Conservation (phyloP, 371 early-diverging fungal genomes). For the Rhizopus sp. region DNA sequence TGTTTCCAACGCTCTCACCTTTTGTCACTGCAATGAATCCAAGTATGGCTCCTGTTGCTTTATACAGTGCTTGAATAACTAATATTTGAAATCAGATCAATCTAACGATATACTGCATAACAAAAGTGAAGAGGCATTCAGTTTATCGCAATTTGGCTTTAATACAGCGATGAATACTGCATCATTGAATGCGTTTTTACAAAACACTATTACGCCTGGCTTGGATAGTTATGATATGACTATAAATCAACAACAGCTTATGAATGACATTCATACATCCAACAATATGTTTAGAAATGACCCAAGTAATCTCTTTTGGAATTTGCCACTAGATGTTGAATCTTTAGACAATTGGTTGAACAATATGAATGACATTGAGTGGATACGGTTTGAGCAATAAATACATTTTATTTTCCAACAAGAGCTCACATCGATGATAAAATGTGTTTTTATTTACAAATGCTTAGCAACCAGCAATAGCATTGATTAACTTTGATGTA, state of each 20-base stretch:
- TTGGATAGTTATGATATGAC: neutral
- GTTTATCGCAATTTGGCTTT: slow-evolving; percentile 43
- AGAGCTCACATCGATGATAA: no score
- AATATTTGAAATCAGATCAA: no score
- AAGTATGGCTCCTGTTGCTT: no score
- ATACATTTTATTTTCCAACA: no score
- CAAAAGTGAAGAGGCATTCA: slow-evolving; percentile 35
- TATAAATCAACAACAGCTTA: neutral
- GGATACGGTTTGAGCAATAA: slow-evolving; percentile 3
- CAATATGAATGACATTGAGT: slow-evolving; percentile 8
- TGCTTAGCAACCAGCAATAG: neutral
- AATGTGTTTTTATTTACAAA: no score
- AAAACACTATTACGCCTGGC: no score
- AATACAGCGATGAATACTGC: slow-evolving; percentile 25
- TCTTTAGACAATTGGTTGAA: slow-evolving; percentile 33
- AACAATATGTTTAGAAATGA: slow-evolving; percentile 28
- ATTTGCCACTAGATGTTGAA: slow-evolving; percentile 39
- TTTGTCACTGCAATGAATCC: no score
- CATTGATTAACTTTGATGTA: neutral
- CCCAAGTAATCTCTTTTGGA: slow-evolving; percentile 46
- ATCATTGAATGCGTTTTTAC: slow-evolving; percentile 6
- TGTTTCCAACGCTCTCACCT: no score
- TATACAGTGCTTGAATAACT: no score
- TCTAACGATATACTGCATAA: neutral
- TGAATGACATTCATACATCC: slow-evolving; percentile 2